Evolutionary conservation across 192 early-diverging fungal genomes (phyloP).

Genomic region (Chytriomyces sp.): DNA sequence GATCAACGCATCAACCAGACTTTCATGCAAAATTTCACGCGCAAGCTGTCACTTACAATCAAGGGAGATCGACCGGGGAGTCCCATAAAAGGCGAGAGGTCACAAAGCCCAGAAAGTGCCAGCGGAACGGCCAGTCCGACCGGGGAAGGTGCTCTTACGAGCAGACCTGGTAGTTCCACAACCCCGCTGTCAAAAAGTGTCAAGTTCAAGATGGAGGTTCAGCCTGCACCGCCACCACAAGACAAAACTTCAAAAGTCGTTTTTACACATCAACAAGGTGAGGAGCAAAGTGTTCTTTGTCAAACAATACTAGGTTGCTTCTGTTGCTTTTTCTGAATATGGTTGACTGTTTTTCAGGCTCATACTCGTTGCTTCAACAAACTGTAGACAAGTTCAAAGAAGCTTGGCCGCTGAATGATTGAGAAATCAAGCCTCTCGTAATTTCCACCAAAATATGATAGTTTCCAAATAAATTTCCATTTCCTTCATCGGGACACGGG

Average conservation of each 20-base stretch:
- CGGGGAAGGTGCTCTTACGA: not conserved
- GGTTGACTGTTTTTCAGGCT: not conserved
- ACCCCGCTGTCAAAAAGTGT: conserved; percentile 25
- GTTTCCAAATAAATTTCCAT: too few relatives aligned
- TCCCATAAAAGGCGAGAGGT: too few relatives aligned
- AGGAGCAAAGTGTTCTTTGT: not conserved
- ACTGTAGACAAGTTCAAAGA: conserved; percentile 2
- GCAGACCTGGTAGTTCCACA: not conserved
- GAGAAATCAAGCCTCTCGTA: too few relatives aligned
- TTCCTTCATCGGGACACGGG: too few relatives aligned
- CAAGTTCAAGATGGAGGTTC: conserved; percentile 51
- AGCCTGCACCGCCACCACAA: not conserved
- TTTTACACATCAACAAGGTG: conserved; percentile 53
- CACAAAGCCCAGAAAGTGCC: too few relatives aligned
- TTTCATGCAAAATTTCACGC: not conserved
- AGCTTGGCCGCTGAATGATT: not conserved
- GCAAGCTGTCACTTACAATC: not conserved
- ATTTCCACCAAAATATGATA: too few relatives aligned
- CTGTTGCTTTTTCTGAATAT: not conserved
- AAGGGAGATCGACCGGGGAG: not conserved
- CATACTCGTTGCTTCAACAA: not conserved
- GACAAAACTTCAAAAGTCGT: conserved; percentile 18
- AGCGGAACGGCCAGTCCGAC: not conserved
- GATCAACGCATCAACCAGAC: not conserved
- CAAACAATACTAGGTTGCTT: not conserved